Evolutionary conservation across 2,329 filamentous ascomycete genomes (phyloP), one percentile per base, ranked within the genome.

Genomic region (Fusarium sp.): DNA sequence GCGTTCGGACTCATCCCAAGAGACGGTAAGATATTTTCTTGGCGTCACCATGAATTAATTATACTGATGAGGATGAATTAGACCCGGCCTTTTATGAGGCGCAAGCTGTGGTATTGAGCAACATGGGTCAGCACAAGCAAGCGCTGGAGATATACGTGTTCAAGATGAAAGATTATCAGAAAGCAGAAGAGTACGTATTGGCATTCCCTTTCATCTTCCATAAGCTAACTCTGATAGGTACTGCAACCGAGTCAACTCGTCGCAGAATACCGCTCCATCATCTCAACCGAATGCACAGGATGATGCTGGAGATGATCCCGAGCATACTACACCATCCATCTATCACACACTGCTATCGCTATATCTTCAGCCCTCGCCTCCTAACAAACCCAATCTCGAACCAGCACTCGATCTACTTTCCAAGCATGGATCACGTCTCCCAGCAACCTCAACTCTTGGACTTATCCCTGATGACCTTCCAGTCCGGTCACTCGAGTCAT

Each of bases 141-240:
- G 95, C 95, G 0, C 79, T 99, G n/a, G 90, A 95, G 72, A 97
- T 99, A 48, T 99, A 97, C 73, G 94, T 98, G 25, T 99, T 97
- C 78, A 95, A 94, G 74, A 85, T 99, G 74, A 80, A 90, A 66
- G 89, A 97, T 73, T 94, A 91, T 61, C 80, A 79, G 11, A 98
- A 97, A 76, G 95, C 95, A 29, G 95, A 99, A 83, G 92, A 97
- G 89, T 97, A 79, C 60, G 87, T 81, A 42, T 13, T 25, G 44
- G 23, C 23, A 7, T 49, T 13, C 4, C 9, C 42, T 14, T 21
- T 10, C 17, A 8, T 9, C 42, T 10, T 9, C n/a, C 47, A 15
- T 25, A n/a, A 38, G 36, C 60, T 75, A 50, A 73, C 62, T 38
- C 21, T 6, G 14, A 29, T 53, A 92, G 89, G 65, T 92, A 99